These are phyloP conservation scores for Neocatenulostroma microsporum DNA, from an alignment of 2,329 filamentous ascomycete species.

Conservation along the genomic window DNA sequence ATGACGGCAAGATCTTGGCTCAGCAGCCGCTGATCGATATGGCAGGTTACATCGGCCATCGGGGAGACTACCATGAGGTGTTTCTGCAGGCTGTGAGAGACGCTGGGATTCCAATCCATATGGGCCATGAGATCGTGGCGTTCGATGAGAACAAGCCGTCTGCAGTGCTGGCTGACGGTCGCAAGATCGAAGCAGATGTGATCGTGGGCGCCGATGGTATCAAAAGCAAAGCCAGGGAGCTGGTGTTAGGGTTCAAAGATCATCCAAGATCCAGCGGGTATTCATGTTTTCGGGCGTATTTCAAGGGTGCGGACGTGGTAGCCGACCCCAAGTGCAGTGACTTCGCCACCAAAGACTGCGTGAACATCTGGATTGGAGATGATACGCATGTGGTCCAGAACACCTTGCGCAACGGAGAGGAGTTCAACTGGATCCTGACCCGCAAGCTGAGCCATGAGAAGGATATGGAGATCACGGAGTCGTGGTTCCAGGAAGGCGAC, in stretches of 20 bases:
- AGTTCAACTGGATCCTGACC: conserved; percentile 9
- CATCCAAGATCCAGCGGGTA: conserved; percentile 7
- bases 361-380: conserved; percentile 9
- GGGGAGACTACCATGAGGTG: conserved; percentile 9
- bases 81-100: conserved; percentile 6
- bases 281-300: conserved; percentile 9
- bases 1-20: conserved; percentile 5
- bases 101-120: conserved; percentile 5
- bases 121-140: conserved; percentile 6
- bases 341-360: conserved; percentile 2
- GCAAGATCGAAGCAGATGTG: conserved; percentile 4
- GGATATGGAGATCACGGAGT: conserved; percentile 9
- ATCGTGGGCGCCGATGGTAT: conserved; percentile 8
- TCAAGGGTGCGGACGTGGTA: conserved; percentile 2
- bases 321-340: conserved; percentile 6
- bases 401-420: conserved; percentile 6
- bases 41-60: conserved; percentile 10
- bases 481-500: conserved; percentile 9
- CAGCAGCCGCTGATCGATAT: conserved; percentile 10
- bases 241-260: conserved; percentile 9
- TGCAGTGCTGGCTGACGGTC: conserved; percentile 1
- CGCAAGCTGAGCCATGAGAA: conserved; percentile 7
- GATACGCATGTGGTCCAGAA: conserved; percentile 9
- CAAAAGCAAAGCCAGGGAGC: conserved; percentile 5
- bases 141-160: conserved; percentile 6